These are phyloP conservation scores for Asclepias syriaca DNA, from an alignment of 257 asterid genomes.

Conservation along the genomic window DNA sequence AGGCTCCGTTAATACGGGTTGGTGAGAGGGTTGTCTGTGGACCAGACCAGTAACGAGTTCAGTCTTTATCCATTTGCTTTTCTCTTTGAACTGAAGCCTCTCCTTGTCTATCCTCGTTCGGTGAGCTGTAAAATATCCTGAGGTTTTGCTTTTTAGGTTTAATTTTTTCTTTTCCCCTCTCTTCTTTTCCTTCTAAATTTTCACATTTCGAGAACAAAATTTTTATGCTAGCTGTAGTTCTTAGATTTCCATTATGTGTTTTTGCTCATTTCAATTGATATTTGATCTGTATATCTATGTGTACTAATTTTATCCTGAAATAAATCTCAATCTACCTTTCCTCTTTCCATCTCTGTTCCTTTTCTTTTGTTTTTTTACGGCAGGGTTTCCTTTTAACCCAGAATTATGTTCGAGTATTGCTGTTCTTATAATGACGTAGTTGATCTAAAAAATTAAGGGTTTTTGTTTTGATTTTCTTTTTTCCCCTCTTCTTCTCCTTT, in stretches of 20 bases:
- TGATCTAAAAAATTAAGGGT: background rate
- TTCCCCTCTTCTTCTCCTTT: background rate
- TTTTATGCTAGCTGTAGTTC: background rate
- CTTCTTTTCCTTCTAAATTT: background rate
- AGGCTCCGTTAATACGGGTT: conserved; percentile 25
- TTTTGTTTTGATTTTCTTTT: background rate
- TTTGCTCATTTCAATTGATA: conserved; percentile 4
- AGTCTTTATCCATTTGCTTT: conserved; percentile 24
- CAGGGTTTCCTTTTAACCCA: background rate
- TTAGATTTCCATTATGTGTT: background rate
- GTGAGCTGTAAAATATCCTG: conserved; percentile 26
- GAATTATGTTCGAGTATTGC: background rate
- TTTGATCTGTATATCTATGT: background rate
- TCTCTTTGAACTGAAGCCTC: conserved; percentile 32
- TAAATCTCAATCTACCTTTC: background rate
- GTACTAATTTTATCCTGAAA: background rate
- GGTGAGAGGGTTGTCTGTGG: conserved; percentile 28
- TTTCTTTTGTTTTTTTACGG: background rate
- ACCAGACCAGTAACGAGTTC: conserved; percentile 24
- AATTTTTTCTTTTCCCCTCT: too few relatives aligned
- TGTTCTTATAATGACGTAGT: background rate
- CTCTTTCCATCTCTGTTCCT: background rate
- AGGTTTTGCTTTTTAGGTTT: conserved; percentile 11
- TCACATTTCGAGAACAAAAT: background rate
- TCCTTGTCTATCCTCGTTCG: conserved; percentile 23